These are phyloP conservation scores for Crepidotus variabilis DNA, from an alignment of 768 basidiomycete genomes.

Conservation along the genomic window DNA sequence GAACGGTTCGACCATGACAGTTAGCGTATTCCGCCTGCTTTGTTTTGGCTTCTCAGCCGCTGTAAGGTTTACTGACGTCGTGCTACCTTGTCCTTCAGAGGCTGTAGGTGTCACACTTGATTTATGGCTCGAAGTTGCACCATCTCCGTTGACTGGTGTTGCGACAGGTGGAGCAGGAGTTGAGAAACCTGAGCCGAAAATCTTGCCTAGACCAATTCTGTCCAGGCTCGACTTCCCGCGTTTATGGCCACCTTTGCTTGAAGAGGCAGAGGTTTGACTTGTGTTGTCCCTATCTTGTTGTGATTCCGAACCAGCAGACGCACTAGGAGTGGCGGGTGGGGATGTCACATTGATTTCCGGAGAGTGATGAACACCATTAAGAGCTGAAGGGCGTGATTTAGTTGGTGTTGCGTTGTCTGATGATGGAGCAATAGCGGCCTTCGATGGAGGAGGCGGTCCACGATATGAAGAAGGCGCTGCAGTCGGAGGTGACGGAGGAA, in stretches of 20 bases:
- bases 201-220: constrained; percentile 74
- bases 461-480: constrained; percentile 17
- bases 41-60: constrained; percentile 28
- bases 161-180: constrained; percentile 30
- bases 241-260: constrained; percentile 45
- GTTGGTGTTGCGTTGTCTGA: constrained; percentile 6
- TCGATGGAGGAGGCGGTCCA: constrained; percentile 4
- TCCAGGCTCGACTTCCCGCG: constrained; percentile 71
- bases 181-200: constrained; percentile 49
- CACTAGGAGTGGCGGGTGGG: constrained; percentile 32
- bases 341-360: constrained; percentile 32
- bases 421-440: background rate
- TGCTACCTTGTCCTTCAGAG: constrained; percentile 15
- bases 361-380: constrained; percentile 21
- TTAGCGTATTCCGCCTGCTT: constrained; percentile 74
- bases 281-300: constrained; percentile 25
- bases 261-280: constrained; percentile 29
- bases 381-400: constrained; percentile 7
- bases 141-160: constrained; percentile 19
- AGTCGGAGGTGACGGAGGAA: constrained; percentile 26
- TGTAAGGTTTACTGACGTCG: constrained; percentile 25
- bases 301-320: constrained; percentile 15
- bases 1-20: constrained; percentile 82
- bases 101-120: constrained; percentile 13
- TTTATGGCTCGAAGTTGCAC: constrained; percentile 8